Percentiles rank a stretch among this genome's conserved stretches.
These are phyloP conservation scores for Tetradesmus lagerheimii DNA, from an alignment of 139 green algal genomes.

Conservation along the genomic window DNA sequence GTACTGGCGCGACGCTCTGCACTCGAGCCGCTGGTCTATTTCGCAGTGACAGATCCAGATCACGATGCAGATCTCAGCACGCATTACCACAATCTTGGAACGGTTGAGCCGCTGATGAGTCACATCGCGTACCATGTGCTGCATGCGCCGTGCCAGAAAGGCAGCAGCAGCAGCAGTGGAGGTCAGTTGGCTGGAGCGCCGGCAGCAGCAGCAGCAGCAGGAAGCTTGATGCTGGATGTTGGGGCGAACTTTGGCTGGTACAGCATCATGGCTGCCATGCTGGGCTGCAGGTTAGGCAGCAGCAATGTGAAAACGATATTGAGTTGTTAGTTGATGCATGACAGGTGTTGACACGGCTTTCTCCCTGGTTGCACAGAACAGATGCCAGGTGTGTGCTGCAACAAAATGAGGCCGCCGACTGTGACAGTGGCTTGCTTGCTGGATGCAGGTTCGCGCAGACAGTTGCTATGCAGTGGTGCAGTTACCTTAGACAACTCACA, in stretches of 20 bases:
- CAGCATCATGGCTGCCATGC: slow-evolving; percentile 64
- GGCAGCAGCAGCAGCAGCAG: not conserved
- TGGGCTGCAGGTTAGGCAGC: slow-evolving; percentile 79
- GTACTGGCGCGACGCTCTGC: slow-evolving; percentile 14
- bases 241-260: slow-evolving; percentile 91
- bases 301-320: too few species aligned
- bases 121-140: slow-evolving; percentile 62
- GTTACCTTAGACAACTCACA: too few species aligned
- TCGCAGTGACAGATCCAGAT: slow-evolving; percentile 72
- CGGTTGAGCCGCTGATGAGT: not conserved
- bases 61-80: slow-evolving; percentile 75
- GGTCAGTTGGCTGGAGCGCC: not conserved
- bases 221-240: slow-evolving; percentile 79
- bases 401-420: too few species aligned
- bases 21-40: slow-evolving; percentile 39
- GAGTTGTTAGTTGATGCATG: too few species aligned
- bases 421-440: too few species aligned
- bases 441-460: too few species aligned
- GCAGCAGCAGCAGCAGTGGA: not conserved
- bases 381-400: too few species aligned
- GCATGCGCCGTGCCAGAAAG: slow-evolving; percentile 51
- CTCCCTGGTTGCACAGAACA: too few species aligned
- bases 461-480: too few species aligned
- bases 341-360: too few species aligned
- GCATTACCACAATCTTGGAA: not conserved